phyloP scores from a whole-genome alignment of 225 moss, liverwort and hornwort species.

The Sphagnum contortum region DNA sequence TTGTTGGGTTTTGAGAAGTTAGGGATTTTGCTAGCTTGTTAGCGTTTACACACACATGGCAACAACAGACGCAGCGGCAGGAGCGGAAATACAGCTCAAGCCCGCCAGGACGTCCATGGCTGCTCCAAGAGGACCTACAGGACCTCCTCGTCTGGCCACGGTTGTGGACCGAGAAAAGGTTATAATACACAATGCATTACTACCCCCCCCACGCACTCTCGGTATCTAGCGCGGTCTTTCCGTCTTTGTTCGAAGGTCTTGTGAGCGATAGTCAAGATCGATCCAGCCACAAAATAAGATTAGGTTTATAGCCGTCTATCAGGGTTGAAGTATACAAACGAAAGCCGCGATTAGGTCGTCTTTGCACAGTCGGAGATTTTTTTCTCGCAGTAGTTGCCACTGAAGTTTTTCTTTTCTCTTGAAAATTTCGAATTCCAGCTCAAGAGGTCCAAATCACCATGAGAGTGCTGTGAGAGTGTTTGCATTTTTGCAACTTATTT shows the following conservation, averaged over 20 bases:
- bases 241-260: neutral
- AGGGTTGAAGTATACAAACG: neutral
- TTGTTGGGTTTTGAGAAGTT: too few species aligned
- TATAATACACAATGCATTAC: neutral
- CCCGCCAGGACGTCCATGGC: conserved; percentile 39
- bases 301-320: too few species aligned
- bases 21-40: too few species aligned
- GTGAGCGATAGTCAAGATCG: neutral
- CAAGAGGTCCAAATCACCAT: too few species aligned
- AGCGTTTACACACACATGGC: neutral
- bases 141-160: conserved; percentile 32
- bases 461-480: too few species aligned
- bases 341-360: neutral
- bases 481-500: too few species aligned
- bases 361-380: neutral
- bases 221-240: neutral
- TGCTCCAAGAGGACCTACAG: conserved; percentile 39
- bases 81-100: conserved; percentile 34
- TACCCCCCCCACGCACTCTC: neutral
- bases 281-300: neutral
- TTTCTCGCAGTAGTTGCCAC: too few species aligned
- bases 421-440: too few species aligned
- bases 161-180: conserved; percentile 71
- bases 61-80: conserved; percentile 27
- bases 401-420: too few species aligned